phyloP scores from a whole-genome alignment of 2,329 filamentous ascomycete genomes.

The Colletotrichum liaoningense region DNA sequence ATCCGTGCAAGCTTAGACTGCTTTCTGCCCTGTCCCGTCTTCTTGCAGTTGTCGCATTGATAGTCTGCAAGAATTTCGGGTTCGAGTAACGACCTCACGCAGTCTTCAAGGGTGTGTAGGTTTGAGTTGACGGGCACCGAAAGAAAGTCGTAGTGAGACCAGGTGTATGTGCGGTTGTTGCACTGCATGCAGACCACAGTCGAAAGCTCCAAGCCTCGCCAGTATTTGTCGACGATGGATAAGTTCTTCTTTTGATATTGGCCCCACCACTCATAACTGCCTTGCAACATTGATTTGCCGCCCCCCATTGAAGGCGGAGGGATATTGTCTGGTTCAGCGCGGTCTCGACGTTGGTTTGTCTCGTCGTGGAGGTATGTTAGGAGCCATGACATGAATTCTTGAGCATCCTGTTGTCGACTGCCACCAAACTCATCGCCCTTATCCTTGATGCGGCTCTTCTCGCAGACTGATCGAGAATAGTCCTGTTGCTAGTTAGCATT shows the following conservation, averaged over 20 bases:
- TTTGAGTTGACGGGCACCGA: slow-evolving; percentile 52
- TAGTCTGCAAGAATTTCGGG: slow-evolving; percentile 76
- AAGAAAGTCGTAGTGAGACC: slow-evolving; percentile 65
- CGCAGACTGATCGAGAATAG: slow-evolving; percentile 55
- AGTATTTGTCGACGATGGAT: slow-evolving; percentile 83
- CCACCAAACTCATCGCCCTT: slow-evolving; percentile 71
- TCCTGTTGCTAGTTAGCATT: slow-evolving; percentile 53
- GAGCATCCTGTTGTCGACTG: slow-evolving; percentile 85
- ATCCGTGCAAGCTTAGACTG: slow-evolving; percentile 81
- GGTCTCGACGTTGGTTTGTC: slow-evolving; percentile 70
- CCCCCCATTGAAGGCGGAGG: slow-evolving; percentile 45
- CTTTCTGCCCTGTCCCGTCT: slow-evolving; percentile 74
- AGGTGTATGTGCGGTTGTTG: slow-evolving; percentile 60
- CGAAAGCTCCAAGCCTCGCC: slow-evolving; percentile 80
- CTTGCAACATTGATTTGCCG: slow-evolving; percentile 55
- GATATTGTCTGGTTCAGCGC: slow-evolving; percentile 9
- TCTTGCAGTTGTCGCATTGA: slow-evolving; percentile 81
- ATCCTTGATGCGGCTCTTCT: slow-evolving; percentile 42
- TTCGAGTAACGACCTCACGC: slow-evolving; percentile 76
- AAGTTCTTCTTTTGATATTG: slow-evolving; percentile 75
- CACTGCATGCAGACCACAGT: slow-evolving; percentile 75
- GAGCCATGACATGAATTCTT: slow-evolving; percentile 89
- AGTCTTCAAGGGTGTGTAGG: slow-evolving; percentile 64
- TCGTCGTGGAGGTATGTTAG: slow-evolving; percentile 87
- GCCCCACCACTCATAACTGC: slow-evolving; percentile 80